phyloP scores from a whole-genome alignment of 1,284 basidiomycete species.

The Leccinum pachyderme region DNA sequence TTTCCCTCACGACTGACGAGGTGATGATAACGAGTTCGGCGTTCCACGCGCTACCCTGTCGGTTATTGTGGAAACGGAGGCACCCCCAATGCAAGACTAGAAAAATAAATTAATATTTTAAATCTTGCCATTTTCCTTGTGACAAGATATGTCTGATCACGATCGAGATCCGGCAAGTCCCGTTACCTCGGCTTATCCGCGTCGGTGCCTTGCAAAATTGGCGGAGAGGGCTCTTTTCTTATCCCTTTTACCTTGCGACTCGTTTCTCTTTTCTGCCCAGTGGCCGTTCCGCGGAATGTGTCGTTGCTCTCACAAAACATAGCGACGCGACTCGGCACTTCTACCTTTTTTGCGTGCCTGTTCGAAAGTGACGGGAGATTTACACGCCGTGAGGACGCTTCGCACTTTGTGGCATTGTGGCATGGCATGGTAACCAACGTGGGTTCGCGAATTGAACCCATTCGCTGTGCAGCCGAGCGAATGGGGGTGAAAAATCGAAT shows the following conservation, averaged over 20 bases:
- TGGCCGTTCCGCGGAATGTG: slow-evolving; percentile 4
- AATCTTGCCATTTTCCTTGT: not conserved
- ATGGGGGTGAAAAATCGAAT: not conserved
- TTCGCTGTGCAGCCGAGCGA: slow-evolving; percentile 5
- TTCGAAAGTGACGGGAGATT: slow-evolving; percentile 5
- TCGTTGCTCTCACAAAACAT: slow-evolving; percentile 12
- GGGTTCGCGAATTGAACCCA: not conserved
- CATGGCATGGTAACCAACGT: slow-evolving; percentile 12
- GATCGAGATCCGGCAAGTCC: slow-evolving; percentile 26
- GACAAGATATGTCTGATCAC: slow-evolving; percentile 12
- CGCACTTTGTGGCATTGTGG: slow-evolving; percentile 7
- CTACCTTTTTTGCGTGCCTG: slow-evolving; percentile 13
- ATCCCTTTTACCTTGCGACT: not conserved
- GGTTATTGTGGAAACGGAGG: slow-evolving; percentile 4
- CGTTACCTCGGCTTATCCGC: slow-evolving; percentile 13
- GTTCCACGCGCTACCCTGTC: slow-evolving; percentile 10
- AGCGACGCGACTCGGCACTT: slow-evolving; percentile 4
- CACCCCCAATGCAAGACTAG: slow-evolving; percentile 8
- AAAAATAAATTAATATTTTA: slow-evolving; percentile 4
- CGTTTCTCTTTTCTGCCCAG: not conserved
- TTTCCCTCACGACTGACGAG: slow-evolving; percentile 5
- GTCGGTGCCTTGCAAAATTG: slow-evolving; percentile 24
- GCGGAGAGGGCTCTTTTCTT: not conserved
- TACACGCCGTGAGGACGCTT: slow-evolving; percentile 9
- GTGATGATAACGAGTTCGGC: slow-evolving; percentile 8